Percentiles rank a stretch among this genome's conserved stretches.
phyloP scores from a whole-genome alignment of 2,329 filamentous ascomycete genomes.

The Penicillium sp. region DNA sequence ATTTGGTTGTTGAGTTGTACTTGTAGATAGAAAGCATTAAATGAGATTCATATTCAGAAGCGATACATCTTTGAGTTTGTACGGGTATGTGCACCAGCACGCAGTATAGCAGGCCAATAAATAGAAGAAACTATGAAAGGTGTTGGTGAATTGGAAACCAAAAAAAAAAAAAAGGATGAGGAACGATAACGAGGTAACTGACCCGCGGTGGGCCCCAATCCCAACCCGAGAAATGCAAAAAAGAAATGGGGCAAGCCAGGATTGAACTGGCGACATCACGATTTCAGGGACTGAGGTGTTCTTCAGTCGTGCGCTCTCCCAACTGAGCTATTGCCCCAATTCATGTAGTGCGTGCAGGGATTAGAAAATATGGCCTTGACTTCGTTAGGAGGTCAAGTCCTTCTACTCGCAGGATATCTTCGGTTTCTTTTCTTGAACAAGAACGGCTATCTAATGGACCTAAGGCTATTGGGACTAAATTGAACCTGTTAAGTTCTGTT shows the following conservation, averaged over 20 bases:
- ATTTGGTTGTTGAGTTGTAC: constrained; percentile 13
- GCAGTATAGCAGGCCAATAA: too few relatives aligned
- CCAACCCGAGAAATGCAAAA: not conserved
- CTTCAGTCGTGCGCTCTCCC: constrained; percentile 7
- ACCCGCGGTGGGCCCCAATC: not conserved
- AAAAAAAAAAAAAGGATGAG: too few relatives aligned
- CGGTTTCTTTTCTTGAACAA: too few relatives aligned
- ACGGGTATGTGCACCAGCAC: too few relatives aligned
- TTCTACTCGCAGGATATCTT: too few relatives aligned
- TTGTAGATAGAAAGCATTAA: constrained; percentile 21
- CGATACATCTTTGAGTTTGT: not conserved
- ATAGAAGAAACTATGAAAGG: too few relatives aligned
- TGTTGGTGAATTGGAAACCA: too few relatives aligned
- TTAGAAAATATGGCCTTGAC: too few relatives aligned
- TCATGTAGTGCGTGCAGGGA: not conserved
- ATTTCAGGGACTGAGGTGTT: constrained; percentile 4
- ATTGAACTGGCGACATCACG: constrained; percentile 5
- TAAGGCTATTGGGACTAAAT: too few relatives aligned
- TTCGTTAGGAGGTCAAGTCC: too few relatives aligned
- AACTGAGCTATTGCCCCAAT: constrained; percentile 3
- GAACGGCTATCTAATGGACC: too few relatives aligned
- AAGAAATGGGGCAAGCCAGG: constrained; percentile 5
- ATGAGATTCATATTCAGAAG: constrained; percentile 2
- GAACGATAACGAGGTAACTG: not conserved
- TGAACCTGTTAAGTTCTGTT: too few relatives aligned